phyloP scores from a whole-genome alignment of 2,329 filamentous ascomycete species.

The Apiospora kogelbergensis region DNA sequence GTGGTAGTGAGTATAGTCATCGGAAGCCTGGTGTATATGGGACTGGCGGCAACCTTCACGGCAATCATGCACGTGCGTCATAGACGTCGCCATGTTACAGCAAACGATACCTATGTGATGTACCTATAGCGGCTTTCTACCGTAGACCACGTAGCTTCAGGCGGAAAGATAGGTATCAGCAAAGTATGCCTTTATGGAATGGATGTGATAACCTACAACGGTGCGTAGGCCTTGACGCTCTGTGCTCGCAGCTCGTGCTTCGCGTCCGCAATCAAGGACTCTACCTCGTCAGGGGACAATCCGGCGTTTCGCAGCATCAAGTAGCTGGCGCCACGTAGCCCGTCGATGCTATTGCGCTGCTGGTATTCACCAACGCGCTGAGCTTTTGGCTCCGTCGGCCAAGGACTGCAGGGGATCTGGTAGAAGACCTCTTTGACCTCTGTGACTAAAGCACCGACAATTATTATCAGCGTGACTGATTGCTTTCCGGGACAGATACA shows the following conservation, averaged over 20 bases:
- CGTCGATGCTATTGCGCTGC: conserved; percentile 9
- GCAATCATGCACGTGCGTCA: background rate
- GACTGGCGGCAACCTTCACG: background rate
- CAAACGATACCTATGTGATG: background rate
- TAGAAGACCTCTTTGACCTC: conserved; percentile 11
- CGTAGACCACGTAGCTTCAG: background rate
- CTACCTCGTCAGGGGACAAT: conserved; percentile 8
- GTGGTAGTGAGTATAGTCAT: background rate
- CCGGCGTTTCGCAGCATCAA: conserved; percentile 10
- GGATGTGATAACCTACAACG: background rate
- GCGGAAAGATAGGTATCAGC: too few species aligned
- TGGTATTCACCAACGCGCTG: background rate
- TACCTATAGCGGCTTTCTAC: background rate
- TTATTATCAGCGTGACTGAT: background rate
- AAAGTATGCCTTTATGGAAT: background rate
- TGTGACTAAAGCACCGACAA: background rate
- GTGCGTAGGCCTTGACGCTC: background rate
- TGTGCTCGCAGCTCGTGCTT: conserved; percentile 6
- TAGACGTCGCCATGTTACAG: background rate
- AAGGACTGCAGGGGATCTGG: conserved; percentile 10
- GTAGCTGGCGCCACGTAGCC: conserved; percentile 10
- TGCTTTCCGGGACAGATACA: background rate
- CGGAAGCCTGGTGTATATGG: background rate
- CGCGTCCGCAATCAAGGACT: conserved; percentile 8
- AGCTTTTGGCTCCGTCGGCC: background rate